Evolutionary conservation across 2,329 filamentous ascomycete genomes (phyloP), one percentile per base, ranked within the genome.

Genomic region (Pseudogymnoascus sp.): DNA sequence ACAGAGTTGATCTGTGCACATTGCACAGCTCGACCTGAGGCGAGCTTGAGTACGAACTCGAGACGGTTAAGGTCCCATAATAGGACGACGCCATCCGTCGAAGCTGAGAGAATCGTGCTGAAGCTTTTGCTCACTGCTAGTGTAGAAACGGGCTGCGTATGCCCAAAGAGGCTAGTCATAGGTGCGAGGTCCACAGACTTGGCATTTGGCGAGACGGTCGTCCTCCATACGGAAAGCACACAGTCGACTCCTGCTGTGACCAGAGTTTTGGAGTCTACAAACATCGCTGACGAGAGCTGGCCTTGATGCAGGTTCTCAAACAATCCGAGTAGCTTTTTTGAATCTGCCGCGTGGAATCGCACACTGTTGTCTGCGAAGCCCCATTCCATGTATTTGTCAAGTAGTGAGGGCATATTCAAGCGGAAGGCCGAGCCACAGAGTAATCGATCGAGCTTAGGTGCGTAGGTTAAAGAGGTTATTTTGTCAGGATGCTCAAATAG

Each of bases 281-380:
- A 94, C 11, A 88, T 80, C 0, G 91, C 87, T 63, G 86, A 87
- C 0, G 92, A 93, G 28, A 99, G 83, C 72, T 96, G 92, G 4
- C 92, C 92, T 63, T 93, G 88, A 73, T 99, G 94, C 1, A 97
- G 80, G 71, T 97, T 95, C 74, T 99, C 94, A 71, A 93, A 96
- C 16, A 97, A 82, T 0, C 93, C 93, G 37, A 95, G 85, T 21
- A 89, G 80, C 78, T 91, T 92, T 71, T 90, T 87, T 64, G 85
- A 90, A 68, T 96, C 91, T 59, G 88, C 86, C 63, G 89, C 85
- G 76, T 91, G 96, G 79, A 99, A 97, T 3, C 94, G 88, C 28
- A 99, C 84, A 68, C 91, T 95, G 69, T 90, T 91, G 74, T 99
- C 94, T 0, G 91, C 89, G 70, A 95, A 97, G 1, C 93, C 93